Percentiles rank a stretch among this genome's conserved stretches.
Evolutionary conservation across 176 grass and related monocot species (phyloP).

Genomic region (Triticum turgidum): DNA sequence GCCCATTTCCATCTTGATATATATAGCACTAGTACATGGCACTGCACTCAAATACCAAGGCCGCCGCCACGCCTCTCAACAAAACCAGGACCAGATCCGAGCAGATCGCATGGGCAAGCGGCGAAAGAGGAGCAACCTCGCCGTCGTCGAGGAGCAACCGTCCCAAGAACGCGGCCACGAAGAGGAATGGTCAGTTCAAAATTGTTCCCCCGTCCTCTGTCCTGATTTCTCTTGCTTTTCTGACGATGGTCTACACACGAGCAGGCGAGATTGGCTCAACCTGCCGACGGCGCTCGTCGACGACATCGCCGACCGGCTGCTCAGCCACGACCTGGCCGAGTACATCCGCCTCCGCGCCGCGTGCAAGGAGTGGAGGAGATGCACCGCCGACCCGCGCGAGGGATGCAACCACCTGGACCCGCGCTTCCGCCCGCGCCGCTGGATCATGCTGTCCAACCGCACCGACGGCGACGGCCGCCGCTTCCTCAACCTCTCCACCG

Average conservation of each 20-base stretch:
- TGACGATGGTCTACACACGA: background rate
- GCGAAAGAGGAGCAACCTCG: background rate
- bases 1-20: too few relatives aligned
- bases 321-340: background rate
- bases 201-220: too few relatives aligned
- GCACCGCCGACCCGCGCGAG: background rate
- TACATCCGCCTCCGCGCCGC: background rate
- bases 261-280: background rate
- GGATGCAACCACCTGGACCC: background rate
- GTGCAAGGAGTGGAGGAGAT: background rate
- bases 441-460: background rate
- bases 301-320: background rate
- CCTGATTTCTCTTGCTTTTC: background rate
- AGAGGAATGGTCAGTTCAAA: too few relatives aligned
- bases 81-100: background rate
- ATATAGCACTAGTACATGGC: too few relatives aligned
- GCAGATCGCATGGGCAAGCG: background rate
- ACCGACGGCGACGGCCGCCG: background rate
- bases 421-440: background rate
- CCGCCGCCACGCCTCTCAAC: too few relatives aligned
- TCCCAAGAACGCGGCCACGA: too few relatives aligned
- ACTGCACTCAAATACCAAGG: too few relatives aligned
- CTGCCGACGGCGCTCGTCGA: background rate
- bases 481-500: background rate
- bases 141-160: too few relatives aligned